Evolutionary conservation across 1,139 yeast species (phyloP).

Genomic region (Yamadazyma sp.): DNA sequence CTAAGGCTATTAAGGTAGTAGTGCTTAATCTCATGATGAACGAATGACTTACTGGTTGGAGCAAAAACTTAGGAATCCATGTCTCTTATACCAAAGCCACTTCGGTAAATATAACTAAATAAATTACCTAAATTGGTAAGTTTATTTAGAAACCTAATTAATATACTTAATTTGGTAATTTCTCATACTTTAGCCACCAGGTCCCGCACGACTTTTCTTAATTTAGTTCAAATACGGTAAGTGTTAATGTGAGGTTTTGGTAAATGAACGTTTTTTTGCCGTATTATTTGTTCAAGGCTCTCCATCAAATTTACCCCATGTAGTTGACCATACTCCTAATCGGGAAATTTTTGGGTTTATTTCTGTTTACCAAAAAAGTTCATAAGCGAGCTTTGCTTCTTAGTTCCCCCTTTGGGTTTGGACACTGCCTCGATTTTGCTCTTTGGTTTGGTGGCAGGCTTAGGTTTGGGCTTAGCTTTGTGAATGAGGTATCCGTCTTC

Average conservation of each 20-base stretch:
- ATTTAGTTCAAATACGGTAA: too few relatives aligned
- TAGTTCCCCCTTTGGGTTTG: constrained; percentile 10
- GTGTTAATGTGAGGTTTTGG: too few relatives aligned
- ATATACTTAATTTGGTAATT: constrained; percentile 10
- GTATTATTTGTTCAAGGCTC: too few relatives aligned
- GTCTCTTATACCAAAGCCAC: neutral
- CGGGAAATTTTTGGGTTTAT: constrained; percentile 1
- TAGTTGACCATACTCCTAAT: constrained; percentile 1
- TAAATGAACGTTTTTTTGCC: too few relatives aligned
- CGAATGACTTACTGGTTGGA: constrained; percentile 1
- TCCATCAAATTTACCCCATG: too few relatives aligned
- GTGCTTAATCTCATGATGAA: constrained; percentile 27
- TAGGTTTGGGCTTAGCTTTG: constrained; percentile 14
- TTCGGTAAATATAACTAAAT: neutral
- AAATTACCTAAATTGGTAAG: neutral
- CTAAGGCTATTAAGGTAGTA: constrained; percentile 28
- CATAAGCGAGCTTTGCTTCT: constrained; percentile 39
- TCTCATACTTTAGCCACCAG: too few relatives aligned
- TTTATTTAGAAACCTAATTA: constrained; percentile 1
- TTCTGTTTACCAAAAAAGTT: constrained; percentile 35
- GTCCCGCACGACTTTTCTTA: too few relatives aligned
- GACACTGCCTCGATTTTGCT: too few relatives aligned
- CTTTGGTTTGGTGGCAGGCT: constrained; percentile 8
- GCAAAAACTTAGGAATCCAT: neutral
- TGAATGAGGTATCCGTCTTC: constrained; percentile 45